Conservation (phyloP, 257 asterid species). For the Rhazya stricta region DNA sequence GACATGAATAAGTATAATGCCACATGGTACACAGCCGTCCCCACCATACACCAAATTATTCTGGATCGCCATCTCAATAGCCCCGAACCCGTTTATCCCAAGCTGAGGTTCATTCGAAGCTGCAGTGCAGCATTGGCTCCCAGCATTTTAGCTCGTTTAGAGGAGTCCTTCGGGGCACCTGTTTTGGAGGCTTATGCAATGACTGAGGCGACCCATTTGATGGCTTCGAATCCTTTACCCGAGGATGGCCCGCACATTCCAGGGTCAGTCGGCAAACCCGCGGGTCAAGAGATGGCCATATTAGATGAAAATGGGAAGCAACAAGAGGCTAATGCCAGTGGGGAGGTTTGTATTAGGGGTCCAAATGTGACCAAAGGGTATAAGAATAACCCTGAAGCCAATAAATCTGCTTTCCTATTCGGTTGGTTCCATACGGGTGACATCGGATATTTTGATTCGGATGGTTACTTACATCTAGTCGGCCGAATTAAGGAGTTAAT, state of each 20-base stretch:
- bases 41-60: constrained; percentile 90
- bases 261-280: constrained; percentile 85
- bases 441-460: constrained; percentile 61
- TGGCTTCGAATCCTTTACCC: constrained; percentile 83
- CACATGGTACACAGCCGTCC: constrained; percentile 98
- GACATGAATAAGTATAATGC: constrained; percentile 74
- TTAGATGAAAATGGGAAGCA: constrained; percentile 58
- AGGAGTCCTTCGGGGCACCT: constrained; percentile 81
- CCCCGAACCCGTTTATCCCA: constrained; percentile 69
- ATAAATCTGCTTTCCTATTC: constrained; percentile 63
- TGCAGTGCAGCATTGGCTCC: constrained; percentile 98
- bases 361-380: constrained; percentile 80
- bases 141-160: constrained; percentile 62
- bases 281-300: constrained; percentile 89
- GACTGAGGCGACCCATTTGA: constrained; percentile 91
- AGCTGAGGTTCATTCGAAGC: constrained; percentile 90
- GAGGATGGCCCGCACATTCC: constrained; percentile 73
- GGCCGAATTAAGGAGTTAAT: constrained; percentile 88
- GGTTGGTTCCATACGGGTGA: constrained; percentile 97
- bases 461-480: constrained; percentile 87
- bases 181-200: constrained; percentile 91
- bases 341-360: constrained; percentile 91
- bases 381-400: constrained; percentile 80
- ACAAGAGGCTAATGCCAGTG: constrained; percentile 49
- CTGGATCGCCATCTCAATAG: constrained; percentile 65